Evolutionary conservation across 139 green algal species (phyloP).

Genomic region (Closterium sp.): DNA sequence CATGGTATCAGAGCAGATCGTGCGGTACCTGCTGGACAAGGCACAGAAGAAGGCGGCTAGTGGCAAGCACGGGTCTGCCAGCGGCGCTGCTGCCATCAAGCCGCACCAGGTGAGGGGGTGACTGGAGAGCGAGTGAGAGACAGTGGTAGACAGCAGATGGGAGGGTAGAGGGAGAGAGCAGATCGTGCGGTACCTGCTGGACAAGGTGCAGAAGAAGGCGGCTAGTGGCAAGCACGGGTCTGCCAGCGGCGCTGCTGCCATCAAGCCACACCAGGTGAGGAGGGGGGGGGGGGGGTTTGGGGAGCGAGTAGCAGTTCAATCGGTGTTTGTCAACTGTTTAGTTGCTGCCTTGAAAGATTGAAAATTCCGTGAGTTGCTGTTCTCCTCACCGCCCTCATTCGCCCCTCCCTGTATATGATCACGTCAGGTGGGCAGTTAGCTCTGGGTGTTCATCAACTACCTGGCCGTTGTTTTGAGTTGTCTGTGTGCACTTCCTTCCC

Average conservation of each 20-base stretch:
- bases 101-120: conserved; percentile 82
- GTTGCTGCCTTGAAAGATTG: too few species aligned
- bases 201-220: conserved; percentile 80
- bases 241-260: background rate
- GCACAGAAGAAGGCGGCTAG: conserved; percentile 82
- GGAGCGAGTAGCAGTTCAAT: too few species aligned
- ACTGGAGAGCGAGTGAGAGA: conserved; percentile 91
- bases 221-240: conserved; percentile 63
- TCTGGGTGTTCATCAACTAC: too few species aligned
- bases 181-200: conserved; percentile 56
- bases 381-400: too few species aligned
- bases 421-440: too few species aligned
- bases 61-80: conserved; percentile 63
- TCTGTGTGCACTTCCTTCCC: too few species aligned
- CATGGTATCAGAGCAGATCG: conserved; percentile 84
- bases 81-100: conserved; percentile 8
- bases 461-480: too few species aligned
- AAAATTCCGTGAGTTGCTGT: too few species aligned
- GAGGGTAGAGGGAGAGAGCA: conserved; percentile 89
- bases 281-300: conserved; percentile 98
- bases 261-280: conserved; percentile 83
- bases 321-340: too few species aligned
- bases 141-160: conserved; percentile 92
- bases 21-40: conserved; percentile 35
- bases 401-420: too few species aligned